Conservation (phyloP, 1,284 basidiomycete species). For the Macrocystidia cucumis region DNA sequence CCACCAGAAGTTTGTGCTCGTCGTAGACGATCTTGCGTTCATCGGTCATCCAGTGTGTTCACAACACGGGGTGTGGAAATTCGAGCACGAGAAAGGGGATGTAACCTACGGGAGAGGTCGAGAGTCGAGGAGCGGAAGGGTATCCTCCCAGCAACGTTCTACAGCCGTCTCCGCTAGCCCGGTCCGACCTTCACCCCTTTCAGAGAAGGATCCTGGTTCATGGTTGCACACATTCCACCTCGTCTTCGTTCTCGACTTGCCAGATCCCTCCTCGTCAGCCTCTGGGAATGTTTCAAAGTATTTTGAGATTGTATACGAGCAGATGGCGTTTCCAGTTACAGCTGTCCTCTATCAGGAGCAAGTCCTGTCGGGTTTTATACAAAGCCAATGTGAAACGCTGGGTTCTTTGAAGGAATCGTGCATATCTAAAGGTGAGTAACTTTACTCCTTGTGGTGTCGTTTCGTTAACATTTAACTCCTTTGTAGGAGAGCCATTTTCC, state of each 20-base stretch:
- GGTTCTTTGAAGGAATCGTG: constrained; percentile 63
- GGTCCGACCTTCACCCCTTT: constrained; percentile 24
- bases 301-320: constrained; percentile 81
- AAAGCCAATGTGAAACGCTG: constrained; percentile 65
- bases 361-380: constrained; percentile 77
- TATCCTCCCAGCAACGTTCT: constrained; percentile 19
- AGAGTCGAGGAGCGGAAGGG: constrained; percentile 38
- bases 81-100: constrained; percentile 52
- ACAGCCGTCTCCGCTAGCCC: constrained; percentile 21
- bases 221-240: constrained; percentile 84
- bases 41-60: constrained; percentile 91
- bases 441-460: constrained; percentile 2
- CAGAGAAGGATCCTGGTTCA: constrained; percentile 23
- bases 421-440: constrained; percentile 51
- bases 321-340: constrained; percentile 81
- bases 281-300: constrained; percentile 71
- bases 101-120: constrained; percentile 42
- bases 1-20: constrained; percentile 91
- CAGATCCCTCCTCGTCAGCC: constrained; percentile 79
- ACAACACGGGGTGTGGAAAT: constrained; percentile 65
- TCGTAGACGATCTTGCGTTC: constrained; percentile 91
- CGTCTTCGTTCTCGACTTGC: constrained; percentile 82
- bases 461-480: constrained; percentile 1
- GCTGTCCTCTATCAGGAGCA: constrained; percentile 88
- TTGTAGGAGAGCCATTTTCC: constrained; percentile 46